Base-by-base conservation (phyloP, 176 grass and related monocot species). In the Hyparrhenia diplandra region DNA sequence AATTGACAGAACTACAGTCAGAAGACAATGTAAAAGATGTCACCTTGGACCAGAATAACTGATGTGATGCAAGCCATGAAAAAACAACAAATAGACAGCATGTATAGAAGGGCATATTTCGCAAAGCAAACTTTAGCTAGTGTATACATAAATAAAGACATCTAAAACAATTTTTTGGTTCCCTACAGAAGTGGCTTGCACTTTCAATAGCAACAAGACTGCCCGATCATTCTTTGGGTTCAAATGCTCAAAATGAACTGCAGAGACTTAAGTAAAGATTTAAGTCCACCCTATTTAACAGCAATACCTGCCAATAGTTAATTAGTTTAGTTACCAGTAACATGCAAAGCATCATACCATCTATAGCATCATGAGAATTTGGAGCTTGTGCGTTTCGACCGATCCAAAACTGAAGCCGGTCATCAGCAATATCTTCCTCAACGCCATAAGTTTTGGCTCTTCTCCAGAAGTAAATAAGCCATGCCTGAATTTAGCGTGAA, bases 401-500 rank as follows among this genome's bases (percentile, higher is more conserved):
- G 69, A 95, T 90, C 97, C 97, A 99, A 87, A 93, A 95, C 23
- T 99, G 97, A 64, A 99, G 93, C 69, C 93, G 81, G 64, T 95
- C 97, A 13, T 99, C 97, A 68, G 97, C 93, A 79, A 96, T 91
- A 82, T 99, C 97, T 88, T 93, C 90, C 80, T 99, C 97, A 27
- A 99, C 66, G 69, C 89, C 91, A 75, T 99, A 88, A 65, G 83
- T 89, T 89, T 93, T 99, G 61, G 97, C 90, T 87, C 97, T 93
- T 89, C 88, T 87, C 90, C 96, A 98, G 79, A 94, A 97, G 78
- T 97, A 97, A 68, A 97, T 88, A 71, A 92, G 91, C 94, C 94
- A 97, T 46, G 94, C 89, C 94, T 97, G 75, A 72, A 88, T 51
- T 73, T 52, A 27, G 52, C 69, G 9, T 24, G 46, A 57, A 78